Percentiles rank a stretch among this genome's conserved stretches.
Conservation (phyloP, 2,329 filamentous ascomycete species). For the Alternaria tenuissima region DNA sequence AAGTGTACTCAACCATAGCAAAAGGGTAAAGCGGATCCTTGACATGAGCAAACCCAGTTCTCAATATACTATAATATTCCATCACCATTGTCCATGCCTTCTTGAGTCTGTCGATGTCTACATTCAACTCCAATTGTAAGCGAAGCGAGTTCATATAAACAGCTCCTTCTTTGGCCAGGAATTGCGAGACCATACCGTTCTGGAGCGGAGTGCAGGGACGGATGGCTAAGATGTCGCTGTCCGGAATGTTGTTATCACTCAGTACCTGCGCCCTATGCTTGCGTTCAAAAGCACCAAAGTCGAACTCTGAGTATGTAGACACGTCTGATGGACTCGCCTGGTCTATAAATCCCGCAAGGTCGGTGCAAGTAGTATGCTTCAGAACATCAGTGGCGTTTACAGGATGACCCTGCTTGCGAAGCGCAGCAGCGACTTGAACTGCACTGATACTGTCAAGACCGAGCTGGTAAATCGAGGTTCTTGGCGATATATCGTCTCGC, state of each 20-base stretch:
- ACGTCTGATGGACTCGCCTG: background rate
- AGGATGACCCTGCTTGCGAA: constrained; percentile 67
- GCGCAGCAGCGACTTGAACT: constrained; percentile 73
- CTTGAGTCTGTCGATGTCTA: constrained; percentile 56
- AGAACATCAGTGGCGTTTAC: constrained; percentile 78
- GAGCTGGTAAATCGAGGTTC: constrained; percentile 83
- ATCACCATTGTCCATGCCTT: constrained; percentile 68
- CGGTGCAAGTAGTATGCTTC: constrained; percentile 55
- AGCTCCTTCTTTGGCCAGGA: constrained; percentile 69
- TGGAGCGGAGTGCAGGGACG: constrained; percentile 84
- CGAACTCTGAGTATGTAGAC: constrained; percentile 35
- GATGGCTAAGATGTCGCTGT: constrained; percentile 62
- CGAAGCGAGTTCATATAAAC: constrained; percentile 80
- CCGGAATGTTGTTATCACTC: constrained; percentile 38
- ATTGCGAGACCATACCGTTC: constrained; percentile 79
- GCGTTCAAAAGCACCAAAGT: constrained; percentile 63
- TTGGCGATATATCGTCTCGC: constrained; percentile 60
- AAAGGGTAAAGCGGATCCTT: constrained; percentile 70
- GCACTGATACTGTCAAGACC: constrained; percentile 92
- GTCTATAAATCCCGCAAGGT: constrained; percentile 40
- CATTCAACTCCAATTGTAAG: constrained; percentile 57
- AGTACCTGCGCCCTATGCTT: constrained; percentile 50
- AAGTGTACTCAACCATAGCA: constrained; percentile 73
- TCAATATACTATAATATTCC: constrained; percentile 72
- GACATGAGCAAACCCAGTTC: constrained; percentile 74